These are phyloP conservation scores for Paraleonurus japonicus DNA, from an alignment of 257 asterid genomes.

Conservation along the genomic window DNA sequence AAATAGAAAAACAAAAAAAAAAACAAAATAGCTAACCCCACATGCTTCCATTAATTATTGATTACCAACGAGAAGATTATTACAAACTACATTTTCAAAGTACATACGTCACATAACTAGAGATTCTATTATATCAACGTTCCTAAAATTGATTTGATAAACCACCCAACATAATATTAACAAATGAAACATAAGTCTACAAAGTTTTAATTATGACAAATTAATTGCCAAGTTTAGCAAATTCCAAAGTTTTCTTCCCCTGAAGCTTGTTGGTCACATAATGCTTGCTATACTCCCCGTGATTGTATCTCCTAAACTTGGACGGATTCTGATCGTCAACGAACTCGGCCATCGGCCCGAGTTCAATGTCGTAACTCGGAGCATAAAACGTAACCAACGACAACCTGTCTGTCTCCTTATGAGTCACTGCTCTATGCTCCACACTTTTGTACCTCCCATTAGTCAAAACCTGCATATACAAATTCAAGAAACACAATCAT, in stretches of 20 bases:
- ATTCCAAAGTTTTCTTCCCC: constrained; percentile 87
- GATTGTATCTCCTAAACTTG: constrained; percentile 86
- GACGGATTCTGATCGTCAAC: constrained; percentile 51
- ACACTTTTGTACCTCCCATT: constrained; percentile 95
- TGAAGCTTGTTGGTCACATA: constrained; percentile 86
- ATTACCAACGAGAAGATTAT: constrained; percentile 23
- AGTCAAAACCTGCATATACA: constrained; percentile 62
- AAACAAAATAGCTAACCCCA: constrained; percentile 18
- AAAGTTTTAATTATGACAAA: neutral
- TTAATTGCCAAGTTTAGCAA: constrained; percentile 44
- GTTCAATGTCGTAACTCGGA: constrained; percentile 79
- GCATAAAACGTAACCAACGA: constrained; percentile 96
- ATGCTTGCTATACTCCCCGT: constrained; percentile 91
- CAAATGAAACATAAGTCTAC: neutral
- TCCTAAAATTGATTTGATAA: neutral
- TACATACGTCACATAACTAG: constrained; percentile 6
- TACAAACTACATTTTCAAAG: neutral
- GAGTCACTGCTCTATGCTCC: constrained; percentile 93
- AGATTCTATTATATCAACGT: constrained; percentile 27
- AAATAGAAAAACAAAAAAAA: neutral
- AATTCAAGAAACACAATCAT: neutral
- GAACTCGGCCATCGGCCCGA: constrained; percentile 65
- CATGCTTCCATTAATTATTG: constrained; percentile 27
- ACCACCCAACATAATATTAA: neutral
- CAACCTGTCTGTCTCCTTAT: constrained; percentile 69